Conservation (phyloP, 2,329 filamentous ascomycete genomes). For the Paecilomyces sp. region DNA sequence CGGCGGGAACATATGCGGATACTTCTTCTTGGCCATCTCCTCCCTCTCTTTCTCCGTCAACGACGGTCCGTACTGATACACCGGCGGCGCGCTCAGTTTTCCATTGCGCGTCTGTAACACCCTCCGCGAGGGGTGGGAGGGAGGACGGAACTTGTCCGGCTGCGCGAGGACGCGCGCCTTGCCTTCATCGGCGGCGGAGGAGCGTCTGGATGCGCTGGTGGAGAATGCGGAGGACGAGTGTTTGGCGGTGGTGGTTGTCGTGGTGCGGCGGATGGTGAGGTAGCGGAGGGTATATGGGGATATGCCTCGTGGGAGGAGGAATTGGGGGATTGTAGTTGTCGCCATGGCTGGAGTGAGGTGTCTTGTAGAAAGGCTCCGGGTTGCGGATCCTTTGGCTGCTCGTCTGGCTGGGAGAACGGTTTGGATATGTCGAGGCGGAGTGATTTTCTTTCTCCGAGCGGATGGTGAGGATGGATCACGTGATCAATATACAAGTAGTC, state of each 20-base stretch:
- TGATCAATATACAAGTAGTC: not conserved
- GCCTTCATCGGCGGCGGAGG: slow-evolving; percentile 15
- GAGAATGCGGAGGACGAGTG: slow-evolving; percentile 1
- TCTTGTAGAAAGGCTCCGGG: not conserved
- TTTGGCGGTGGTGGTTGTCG: slow-evolving; percentile 4
- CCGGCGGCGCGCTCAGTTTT: slow-evolving; percentile 35
- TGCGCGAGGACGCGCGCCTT: slow-evolving; percentile 73
- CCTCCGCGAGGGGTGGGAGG: slow-evolving; percentile 73
- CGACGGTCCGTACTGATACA: slow-evolving; percentile 65
- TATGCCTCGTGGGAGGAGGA: slow-evolving; percentile 57
- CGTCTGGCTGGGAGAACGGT: not conserved
- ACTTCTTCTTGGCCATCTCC: slow-evolving; percentile 62
- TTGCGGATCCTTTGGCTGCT: not conserved
- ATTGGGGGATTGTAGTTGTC: slow-evolving; percentile 50
- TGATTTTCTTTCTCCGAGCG: not conserved
- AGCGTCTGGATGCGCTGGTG: not conserved
- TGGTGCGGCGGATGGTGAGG: slow-evolving; percentile 12
- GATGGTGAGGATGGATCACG: not conserved
- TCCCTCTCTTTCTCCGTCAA: slow-evolving; percentile 59
- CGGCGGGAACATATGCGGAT: slow-evolving; percentile 84
- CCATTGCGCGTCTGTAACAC: slow-evolving; percentile 41
- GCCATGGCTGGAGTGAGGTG: slow-evolving; percentile 3
- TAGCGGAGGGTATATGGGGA: slow-evolving; percentile 22
- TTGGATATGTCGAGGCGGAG: not conserved
- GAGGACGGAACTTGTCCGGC: slow-evolving; percentile 82